Evolutionary conservation across 495 filamentous ascomycete genomes (phyloP).

Genomic region (Astrothelium macrocarpum): DNA sequence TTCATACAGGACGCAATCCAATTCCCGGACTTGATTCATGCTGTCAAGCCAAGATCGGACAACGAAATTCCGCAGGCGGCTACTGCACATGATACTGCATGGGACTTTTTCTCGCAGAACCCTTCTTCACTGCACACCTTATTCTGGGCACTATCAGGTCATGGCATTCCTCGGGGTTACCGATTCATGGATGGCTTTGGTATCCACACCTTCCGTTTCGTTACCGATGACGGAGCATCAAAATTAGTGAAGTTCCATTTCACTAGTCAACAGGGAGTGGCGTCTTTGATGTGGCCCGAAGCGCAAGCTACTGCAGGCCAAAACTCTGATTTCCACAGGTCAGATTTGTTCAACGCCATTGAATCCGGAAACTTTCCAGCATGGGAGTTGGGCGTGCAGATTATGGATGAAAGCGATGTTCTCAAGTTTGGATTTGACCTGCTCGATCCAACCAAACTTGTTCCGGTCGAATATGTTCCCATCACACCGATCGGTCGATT

Average conservation of each 20-base stretch:
- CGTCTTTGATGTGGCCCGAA: slow-evolving; percentile 65
- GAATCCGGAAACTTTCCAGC: slow-evolving; percentile 53
- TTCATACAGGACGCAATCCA: slow-evolving; percentile 67
- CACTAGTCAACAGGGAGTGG: slow-evolving; percentile 57
- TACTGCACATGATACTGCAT: slow-evolving; percentile 62
- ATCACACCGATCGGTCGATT: slow-evolving; percentile 56
- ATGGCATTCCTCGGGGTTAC: slow-evolving; percentile 53
- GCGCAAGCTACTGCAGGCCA: slow-evolving; percentile 58
- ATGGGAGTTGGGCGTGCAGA: slow-evolving; percentile 69
- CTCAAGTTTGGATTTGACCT: slow-evolving; percentile 58
- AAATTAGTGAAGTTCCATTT: slow-evolving; percentile 68
- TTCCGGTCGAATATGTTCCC: slow-evolving; percentile 63
- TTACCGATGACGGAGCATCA: slow-evolving; percentile 53
- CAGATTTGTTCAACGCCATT: slow-evolving; percentile 65
- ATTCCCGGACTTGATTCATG: slow-evolving; percentile 65
- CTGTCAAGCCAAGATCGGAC: slow-evolving; percentile 59
- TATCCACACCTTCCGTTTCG: slow-evolving; percentile 61
- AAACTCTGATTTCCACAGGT: slow-evolving; percentile 60
- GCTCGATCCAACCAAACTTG: slow-evolving; percentile 66
- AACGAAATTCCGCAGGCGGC: slow-evolving; percentile 62
- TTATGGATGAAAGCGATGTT: slow-evolving; percentile 57
- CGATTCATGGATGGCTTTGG: slow-evolving; percentile 66
- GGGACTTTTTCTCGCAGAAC: slow-evolving; percentile 70
- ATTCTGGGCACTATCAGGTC: slow-evolving; percentile 54
- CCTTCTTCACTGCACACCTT: slow-evolving; percentile 55